Base-by-base conservation (phyloP, 1,284 basidiomycete genomes). In the Phylloboletellus chloephorus region DNA sequence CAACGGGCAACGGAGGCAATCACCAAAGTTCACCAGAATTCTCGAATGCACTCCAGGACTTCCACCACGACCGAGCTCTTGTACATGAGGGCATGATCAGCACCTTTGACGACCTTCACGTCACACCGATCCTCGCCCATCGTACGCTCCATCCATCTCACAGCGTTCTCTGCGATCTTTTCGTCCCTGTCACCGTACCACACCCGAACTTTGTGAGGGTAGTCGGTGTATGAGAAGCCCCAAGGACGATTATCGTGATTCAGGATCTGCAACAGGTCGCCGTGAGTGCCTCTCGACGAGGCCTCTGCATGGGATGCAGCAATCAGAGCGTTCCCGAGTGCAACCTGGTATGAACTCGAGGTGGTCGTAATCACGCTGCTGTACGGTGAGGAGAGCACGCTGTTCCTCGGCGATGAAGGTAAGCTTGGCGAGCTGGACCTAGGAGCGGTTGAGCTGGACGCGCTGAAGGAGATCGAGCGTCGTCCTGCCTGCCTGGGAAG, bases 151-250 rank as follows among this genome's bases (percentile, higher is more conserved):
- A 97, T 86, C 86, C 90, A 93, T 51, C 85, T 67, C 43, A 93
- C 85, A 34, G 88, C 85, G 53, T 85, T 81, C 56, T 94, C 82
- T 19, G 83, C 83, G 47, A 98, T 95, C 63, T 86, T 84, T 63
- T 98, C 94, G 61, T 98, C 95, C 52, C 76, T 77, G 52, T 90
- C 86, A 2, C 95, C 95, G 51, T 93, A 93, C 92, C 92, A 98
- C 26, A 98, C 82, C 31, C 79, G 79, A 35, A 91, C 84, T n/a
- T 69, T 71, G 52, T 88, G 82, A 8, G 78, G 76, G 47, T 96
- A 85, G 17, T 89, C 77, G 9, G 73, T 60, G 54, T 88, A 88
- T 20, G 82, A 84, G 62, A 88, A 89, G 3, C 87, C 87, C 87
- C 88, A 90, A 0, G 88, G 81, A 51, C 79, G 78, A 41, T 80